Base-by-base conservation (phyloP, 768 basidiomycete species). In the Lactarius sanguifluus region DNA sequence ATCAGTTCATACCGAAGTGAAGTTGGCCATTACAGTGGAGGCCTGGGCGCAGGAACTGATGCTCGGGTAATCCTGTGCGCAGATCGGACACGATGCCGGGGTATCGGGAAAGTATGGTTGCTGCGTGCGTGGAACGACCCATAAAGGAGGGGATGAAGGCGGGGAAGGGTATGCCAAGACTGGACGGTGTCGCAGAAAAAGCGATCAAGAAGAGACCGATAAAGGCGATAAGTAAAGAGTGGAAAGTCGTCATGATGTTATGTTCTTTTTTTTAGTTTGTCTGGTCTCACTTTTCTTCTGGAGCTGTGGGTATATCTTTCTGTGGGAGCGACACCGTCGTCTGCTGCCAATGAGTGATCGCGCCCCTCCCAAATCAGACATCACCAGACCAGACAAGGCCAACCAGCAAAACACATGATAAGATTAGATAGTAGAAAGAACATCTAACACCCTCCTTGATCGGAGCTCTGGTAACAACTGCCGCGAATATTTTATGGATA, bases 1-100 rank as follows among this genome's bases (percentile, higher is more conserved):
- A 8, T 6, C 28, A 23, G n/a, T 38, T 13, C 5, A 61, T 57
- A 86, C 86, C 75, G 78, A 80, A 15, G 81, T 76, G 71, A 86
- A 78, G 73, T 88, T 87, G 20, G 83, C 81, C 32, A 88, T 3
- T 10, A 74, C 1, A 85, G 82, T 0, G 85, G 84, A 13, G 81
- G 86, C 86, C 68, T 82, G 76, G 1, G 85, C 83, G 71, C 87
- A 87, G 69, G 80, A 81, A 71, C 79, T 80, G 65, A 90, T 87
- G 54, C 72, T 81, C 25, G 74, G 71, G 69, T 85, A 89, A 64
- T 82, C 75, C 70, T 81, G 76, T 43, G 77, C 78, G 68, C 86
- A 87, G 57, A 85, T 82, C 5, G 81, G 83, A 74, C 86, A 88
- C 32, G 85, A 88, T n/a, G 81, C 73, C 36, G 84, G 84, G 15